Evolutionary conservation across 768 basidiomycete genomes (phyloP).

Genomic region (Amanita exitialis): DNA sequence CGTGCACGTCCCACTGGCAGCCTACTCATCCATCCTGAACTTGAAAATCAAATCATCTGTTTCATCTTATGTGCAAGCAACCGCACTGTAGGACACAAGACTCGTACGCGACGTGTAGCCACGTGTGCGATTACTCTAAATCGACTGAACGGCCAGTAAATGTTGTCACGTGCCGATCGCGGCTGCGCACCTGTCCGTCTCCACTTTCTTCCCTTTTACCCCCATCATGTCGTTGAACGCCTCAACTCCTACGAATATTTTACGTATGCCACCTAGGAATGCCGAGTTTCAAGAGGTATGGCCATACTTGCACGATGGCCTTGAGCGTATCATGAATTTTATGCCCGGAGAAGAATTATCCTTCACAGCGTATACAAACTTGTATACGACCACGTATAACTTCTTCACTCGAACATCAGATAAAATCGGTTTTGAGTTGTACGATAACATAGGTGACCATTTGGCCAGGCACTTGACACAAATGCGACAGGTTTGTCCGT

Average conservation of each 20-base stretch:
- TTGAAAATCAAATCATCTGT: no score
- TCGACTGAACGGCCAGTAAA: no score
- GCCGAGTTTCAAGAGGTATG: constrained; percentile 84
- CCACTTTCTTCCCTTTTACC: no score
- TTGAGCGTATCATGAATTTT: constrained; percentile 82
- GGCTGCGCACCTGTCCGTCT: no score
- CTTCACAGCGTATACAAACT: constrained; percentile 59
- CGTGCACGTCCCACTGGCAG: no score
- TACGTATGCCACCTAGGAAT: constrained; percentile 48
- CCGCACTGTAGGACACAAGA: no score
- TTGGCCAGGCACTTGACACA: constrained; percentile 77
- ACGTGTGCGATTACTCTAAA: no score
- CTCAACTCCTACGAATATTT: constrained; percentile 17
- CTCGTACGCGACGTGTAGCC: no score
- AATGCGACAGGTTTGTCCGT: constrained; percentile 35
- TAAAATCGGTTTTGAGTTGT: constrained; percentile 40
- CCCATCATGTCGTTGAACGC: constrained; percentile 21
- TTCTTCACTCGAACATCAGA: no score
- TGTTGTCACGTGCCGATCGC: no score
- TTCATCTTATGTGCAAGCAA: no score
- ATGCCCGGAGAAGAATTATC: constrained; percentile 77
- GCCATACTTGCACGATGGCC: constrained; percentile 72
- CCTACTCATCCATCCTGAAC: no score
- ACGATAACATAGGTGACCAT: constrained; percentile 86
- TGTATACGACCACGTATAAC: constrained; percentile 87